Base-by-base conservation (phyloP, 1,284 basidiomycete species). In the Chiua sp. region DNA sequence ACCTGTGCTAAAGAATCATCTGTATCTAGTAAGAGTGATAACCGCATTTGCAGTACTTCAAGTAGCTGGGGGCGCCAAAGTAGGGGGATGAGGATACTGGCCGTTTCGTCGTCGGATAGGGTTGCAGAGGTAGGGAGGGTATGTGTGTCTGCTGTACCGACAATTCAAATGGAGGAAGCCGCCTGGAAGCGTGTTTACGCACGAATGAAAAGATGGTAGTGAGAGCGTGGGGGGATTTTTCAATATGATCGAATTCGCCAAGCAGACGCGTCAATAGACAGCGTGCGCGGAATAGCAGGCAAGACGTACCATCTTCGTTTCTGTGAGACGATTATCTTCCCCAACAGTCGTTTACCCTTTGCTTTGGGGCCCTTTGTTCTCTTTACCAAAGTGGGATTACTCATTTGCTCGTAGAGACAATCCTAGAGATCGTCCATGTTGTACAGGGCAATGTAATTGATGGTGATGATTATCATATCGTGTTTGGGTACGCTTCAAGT, bases 111-210 rank as follows among this genome's bases (percentile, higher is more conserved):
- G 11, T 53, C 62, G 35, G 66, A 60, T 30, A 70, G 56, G 33
- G 35, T 63, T 22, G 67, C 50, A 1, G 71, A 67, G 4, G 87
- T 81, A 3, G 88, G 87, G 16, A 93, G 83, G 7, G 91, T 93
- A 68, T 93, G 91, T 1, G 90, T 92, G 64, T 93, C 93, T 33
- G 91, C 91, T 67, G 93, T 93, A 53, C 88, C 91, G 62, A 93
- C 86, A 26, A 71, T 76, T 48, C 90, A 84, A 53, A 92, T 68
- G 48, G 75, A 77, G 13, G 79, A 71, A n/a, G n/a, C n/a, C n/a
- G n/a, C n/a, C n/a, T n/a, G n/a, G n/a, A n/a, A 1, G 81, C 71
- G 57, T 82, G 75, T 4, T 81, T 74, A 50, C 82, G 79, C 15
- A 88, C 81, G 22, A 92, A 78, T 3, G 84, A 80, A 71, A 93